phyloP scores from a whole-genome alignment of 768 basidiomycete genomes.

The Asterophora parasitica region DNA sequence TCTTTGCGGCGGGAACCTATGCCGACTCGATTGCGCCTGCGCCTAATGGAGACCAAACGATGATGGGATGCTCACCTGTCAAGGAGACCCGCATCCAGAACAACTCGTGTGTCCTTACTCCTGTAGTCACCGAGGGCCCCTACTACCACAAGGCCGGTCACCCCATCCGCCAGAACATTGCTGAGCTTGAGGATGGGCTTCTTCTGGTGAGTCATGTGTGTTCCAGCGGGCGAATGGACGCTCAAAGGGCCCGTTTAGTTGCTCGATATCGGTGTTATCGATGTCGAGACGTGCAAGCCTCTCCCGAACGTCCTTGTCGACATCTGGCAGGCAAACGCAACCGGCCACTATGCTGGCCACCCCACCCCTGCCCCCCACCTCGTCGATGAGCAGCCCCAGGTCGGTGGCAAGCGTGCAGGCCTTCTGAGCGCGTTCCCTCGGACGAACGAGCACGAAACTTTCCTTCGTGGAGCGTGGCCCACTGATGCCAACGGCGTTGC shows the following conservation, averaged over 20 bases:
- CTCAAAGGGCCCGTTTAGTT: slow-evolving; percentile 25
- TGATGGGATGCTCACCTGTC: slow-evolving; percentile 44
- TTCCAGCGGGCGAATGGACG: neutral
- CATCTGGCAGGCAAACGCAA: slow-evolving; percentile 56
- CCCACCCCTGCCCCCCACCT: slow-evolving; percentile 42
- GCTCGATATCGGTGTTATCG: slow-evolving; percentile 54
- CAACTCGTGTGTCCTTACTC: slow-evolving; percentile 50
- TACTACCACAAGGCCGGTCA: slow-evolving; percentile 49
- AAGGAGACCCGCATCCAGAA: slow-evolving; percentile 46
- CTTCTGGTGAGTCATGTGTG: slow-evolving; percentile 32
- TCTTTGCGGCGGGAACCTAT: slow-evolving; percentile 37
- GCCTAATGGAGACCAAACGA: slow-evolving; percentile 23
- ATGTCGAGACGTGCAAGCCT: slow-evolving; percentile 52
- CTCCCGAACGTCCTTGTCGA: slow-evolving; percentile 54
- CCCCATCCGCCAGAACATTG: slow-evolving; percentile 50
- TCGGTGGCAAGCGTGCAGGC: slow-evolving; percentile 40
- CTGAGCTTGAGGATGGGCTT: slow-evolving; percentile 47
- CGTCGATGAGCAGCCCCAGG: slow-evolving; percentile 38
- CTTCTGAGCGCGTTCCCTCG: slow-evolving; percentile 41
- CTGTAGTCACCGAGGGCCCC: slow-evolving; percentile 50
- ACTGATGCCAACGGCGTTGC: slow-evolving; percentile 49
- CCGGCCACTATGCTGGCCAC: slow-evolving; percentile 51
- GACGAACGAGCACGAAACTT: slow-evolving; percentile 38
- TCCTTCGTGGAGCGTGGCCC: slow-evolving; percentile 50
- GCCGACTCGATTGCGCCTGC: slow-evolving; percentile 23